Evolutionary conservation across 257 asterid species (phyloP).

Genomic region (Orobanche coerulescens): DNA sequence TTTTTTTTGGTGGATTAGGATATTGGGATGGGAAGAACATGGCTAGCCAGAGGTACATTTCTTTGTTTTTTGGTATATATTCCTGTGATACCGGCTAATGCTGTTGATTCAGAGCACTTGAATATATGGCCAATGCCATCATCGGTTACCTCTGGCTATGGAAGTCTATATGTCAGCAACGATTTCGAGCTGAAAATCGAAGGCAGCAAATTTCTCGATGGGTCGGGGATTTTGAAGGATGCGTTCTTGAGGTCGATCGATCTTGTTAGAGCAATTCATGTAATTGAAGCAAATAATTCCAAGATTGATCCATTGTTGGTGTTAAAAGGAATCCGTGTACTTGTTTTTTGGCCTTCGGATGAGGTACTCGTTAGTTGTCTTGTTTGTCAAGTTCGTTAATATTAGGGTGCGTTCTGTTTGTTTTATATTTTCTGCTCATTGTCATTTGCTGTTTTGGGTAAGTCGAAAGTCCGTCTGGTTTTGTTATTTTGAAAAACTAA

Average conservation of each 20-base stretch:
- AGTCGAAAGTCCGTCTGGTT: too few species aligned
- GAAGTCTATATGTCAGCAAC: constrained; percentile 42
- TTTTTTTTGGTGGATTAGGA: constrained; percentile 25
- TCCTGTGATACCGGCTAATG: constrained; percentile 32
- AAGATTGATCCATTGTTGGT: constrained; percentile 36
- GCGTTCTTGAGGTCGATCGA: constrained; percentile 51
- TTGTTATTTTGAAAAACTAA: too few species aligned
- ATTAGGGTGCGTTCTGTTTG: too few species aligned
- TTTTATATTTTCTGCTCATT: too few species aligned
- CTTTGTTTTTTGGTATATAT: constrained; percentile 29
- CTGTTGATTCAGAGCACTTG: constrained; percentile 31
- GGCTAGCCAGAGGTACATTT: constrained; percentile 17
- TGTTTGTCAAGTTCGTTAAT: not conserved
- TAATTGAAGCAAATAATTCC: constrained; percentile 38
- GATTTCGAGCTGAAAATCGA: constrained; percentile 58
- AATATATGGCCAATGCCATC: constrained; percentile 94
- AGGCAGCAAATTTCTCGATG: constrained; percentile 63
- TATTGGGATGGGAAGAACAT: constrained; percentile 33
- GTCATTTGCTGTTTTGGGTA: too few species aligned
- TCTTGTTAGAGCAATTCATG: constrained; percentile 44
- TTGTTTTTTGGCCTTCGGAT: constrained; percentile 55
- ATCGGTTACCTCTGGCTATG: constrained; percentile 52
- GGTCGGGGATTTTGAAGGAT: constrained; percentile 68
- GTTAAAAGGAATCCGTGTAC: constrained; percentile 63
- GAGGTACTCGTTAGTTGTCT: constrained; percentile 35